Evolutionary conservation across 2,329 filamentous ascomycete species (phyloP), one percentile per base, ranked within the genome.

Genomic region (Lachnellula arida): DNA sequence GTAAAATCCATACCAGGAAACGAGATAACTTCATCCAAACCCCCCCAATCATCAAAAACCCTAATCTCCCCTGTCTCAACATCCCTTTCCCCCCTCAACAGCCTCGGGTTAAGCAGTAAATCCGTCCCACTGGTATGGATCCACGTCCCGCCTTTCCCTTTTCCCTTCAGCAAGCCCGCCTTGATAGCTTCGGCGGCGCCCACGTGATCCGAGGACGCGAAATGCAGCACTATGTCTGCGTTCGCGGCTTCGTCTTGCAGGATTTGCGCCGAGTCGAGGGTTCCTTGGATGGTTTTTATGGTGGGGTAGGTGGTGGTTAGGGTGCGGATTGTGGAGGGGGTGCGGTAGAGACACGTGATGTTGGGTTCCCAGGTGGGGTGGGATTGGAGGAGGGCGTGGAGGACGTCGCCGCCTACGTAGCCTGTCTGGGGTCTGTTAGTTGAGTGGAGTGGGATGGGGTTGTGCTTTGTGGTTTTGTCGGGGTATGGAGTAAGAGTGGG

Each of bases 41-140:
- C 78, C 12, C 81, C 75, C 64, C 82, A 75, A 62, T 88, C 85
- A 65, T 85, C 73, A 70, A 84, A 87, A 2, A 77, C 67, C 50
- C 78, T 77, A 9, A 77, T 72, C 0, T 12, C 43, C 11, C 28
- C 19, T 11, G 9, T 3, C 12, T 14, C 17, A 5, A 43, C 17
- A 43, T 72, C 44, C 62, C 79, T 68, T 40, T 12, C 48, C 19
- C 74, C 73, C 1, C 73, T 67, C 4, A 74, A 46, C 19, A n/a
- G 39, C 22, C 11, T 19, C 32, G 3, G 32, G n/a, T 19, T 23
- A 14, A 51, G 48, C 25, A 81, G 67, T 40, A 81, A 75, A 17
- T 72, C 73, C 0, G 76, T 77, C 2, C 79, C 78, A 25, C 73
- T 76, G 5, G 78, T 63, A 65, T 81, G 77, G 40, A 81, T 74